Base-by-base conservation (phyloP, 306 rosid species). In the Dryas octopetala region DNA sequence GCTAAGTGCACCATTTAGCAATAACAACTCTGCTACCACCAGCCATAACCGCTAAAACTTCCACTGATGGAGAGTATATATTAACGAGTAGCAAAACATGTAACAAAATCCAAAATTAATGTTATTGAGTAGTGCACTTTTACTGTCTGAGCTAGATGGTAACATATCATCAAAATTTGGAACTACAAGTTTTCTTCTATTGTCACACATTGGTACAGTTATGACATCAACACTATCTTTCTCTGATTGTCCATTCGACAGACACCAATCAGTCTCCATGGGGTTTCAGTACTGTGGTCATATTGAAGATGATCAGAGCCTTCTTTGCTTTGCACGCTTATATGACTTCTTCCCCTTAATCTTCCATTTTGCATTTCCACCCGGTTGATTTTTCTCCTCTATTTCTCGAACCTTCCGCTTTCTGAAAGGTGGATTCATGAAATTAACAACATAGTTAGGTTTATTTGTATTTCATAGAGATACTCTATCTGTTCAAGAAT, bases 281-380 rank as follows among this genome's bases (percentile, higher is more conserved):
- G 38, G 14, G 49, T 75, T 44, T n/a, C 63, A 14, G 60, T 17
- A 16, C 72, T 51, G 47, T 47, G 66, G 28, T 7, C 4, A 60
- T 41, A 17, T 49, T 6, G 62, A 32, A 62, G 64, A 68, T 53
- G 58, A 66, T 82, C 59, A 80, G 50, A 58, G 71, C 62, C 97
- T 79, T 81, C 91, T 89, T 78, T 89, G 88, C 79, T 95, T 95
- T 15, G 95, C 90, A 17, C 94, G 85, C 80, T 85, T 89, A 69
- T 53, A 70, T 26, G 97, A 68, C 66, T 74, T 78, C 50, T 53
- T 74, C 60, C 95, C 90, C 64, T 82, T 83, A 43, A 79, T 91
- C 87, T 91, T 95, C 97, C 98, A 95, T 52, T 87, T 95, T 4
- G 81, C 79, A 77, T 91, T 91, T 41, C 95, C 92, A 53, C n/a